phyloP scores from a whole-genome alignment of 306 rosid species.

The Datisca glomerata region DNA sequence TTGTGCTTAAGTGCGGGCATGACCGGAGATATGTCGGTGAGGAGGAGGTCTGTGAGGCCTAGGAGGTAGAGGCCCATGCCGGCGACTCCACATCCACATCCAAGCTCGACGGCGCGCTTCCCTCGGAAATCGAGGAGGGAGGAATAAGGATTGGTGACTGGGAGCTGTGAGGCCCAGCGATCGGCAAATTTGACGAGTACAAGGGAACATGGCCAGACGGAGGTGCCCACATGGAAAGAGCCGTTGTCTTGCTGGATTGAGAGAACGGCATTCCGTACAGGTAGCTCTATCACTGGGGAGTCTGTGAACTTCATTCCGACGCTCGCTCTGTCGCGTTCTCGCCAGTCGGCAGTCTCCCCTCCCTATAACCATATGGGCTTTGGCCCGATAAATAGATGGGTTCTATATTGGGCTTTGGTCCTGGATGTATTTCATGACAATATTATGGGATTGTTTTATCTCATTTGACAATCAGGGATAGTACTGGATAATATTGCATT shows the following conservation, averaged over 20 bases:
- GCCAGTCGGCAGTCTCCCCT: too few species aligned
- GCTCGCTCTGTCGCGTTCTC: background rate
- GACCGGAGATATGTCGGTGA: constrained; percentile 79
- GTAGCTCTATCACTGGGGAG: constrained; percentile 70
- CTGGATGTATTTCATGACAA: too few species aligned
- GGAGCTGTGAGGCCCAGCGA: constrained; percentile 46
- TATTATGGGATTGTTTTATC: too few species aligned
- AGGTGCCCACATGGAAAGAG: constrained; percentile 79
- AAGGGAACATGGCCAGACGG: constrained; percentile 95
- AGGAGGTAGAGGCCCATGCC: constrained; percentile 82
- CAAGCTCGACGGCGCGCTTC: constrained; percentile 81
- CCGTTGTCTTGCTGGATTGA: constrained; percentile 84
- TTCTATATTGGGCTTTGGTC: too few species aligned
- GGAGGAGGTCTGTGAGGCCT: constrained; percentile 61
- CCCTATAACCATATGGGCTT: too few species aligned
- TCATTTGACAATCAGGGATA: too few species aligned
- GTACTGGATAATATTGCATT: too few species aligned
- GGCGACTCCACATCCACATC: constrained; percentile 79
- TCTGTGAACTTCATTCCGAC: constrained; percentile 70
- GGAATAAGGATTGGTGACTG: constrained; percentile 42
- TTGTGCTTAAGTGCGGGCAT: constrained; percentile 83
- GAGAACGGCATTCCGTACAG: constrained; percentile 42
- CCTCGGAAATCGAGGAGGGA: constrained; percentile 42
- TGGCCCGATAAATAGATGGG: too few species aligned
- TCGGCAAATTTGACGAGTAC: constrained; percentile 83